These are phyloP conservation scores for Skeletonema marinoi DNA, from an alignment of 108 stramenopile genomes.

Conservation along the genomic window DNA sequence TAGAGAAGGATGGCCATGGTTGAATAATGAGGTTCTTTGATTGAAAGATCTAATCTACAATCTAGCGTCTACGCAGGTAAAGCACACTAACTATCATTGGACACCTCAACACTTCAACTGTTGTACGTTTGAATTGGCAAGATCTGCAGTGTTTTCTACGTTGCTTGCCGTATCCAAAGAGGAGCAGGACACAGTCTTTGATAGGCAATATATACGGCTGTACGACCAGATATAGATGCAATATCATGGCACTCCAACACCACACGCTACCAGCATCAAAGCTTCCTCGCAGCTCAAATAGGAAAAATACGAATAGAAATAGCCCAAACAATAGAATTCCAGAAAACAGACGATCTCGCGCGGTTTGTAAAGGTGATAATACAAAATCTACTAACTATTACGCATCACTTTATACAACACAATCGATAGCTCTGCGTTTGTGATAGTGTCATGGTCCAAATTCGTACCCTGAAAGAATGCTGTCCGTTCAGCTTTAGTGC, in stretches of 20 bases:
- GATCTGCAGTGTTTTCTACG: not conserved
- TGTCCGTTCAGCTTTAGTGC: no score
- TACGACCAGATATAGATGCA: not conserved
- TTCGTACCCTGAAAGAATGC: no score
- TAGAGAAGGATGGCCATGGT: not conserved
- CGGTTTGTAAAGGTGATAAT: no score
- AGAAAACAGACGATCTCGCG: not conserved
- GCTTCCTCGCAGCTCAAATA: not conserved
- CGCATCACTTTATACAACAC: no score
- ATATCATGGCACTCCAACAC: slow-evolving; percentile 4
- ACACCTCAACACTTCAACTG: not conserved
- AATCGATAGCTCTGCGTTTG: no score
- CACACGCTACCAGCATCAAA: slow-evolving; percentile 10
- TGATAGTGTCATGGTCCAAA: no score
- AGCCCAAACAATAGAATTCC: not conserved
- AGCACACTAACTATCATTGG: not conserved
- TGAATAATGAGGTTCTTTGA: not conserved
- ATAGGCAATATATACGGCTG: slow-evolving; percentile 3
- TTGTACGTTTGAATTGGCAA: not conserved
- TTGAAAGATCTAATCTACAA: no score
- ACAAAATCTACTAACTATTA: no score
- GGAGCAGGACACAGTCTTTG: not conserved
- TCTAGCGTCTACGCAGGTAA: no score
- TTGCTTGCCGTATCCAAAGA: not conserved
- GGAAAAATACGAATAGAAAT: not conserved